Conservation (phyloP, 495 filamentous ascomycete species). For the Hamigera avellanea region DNA sequence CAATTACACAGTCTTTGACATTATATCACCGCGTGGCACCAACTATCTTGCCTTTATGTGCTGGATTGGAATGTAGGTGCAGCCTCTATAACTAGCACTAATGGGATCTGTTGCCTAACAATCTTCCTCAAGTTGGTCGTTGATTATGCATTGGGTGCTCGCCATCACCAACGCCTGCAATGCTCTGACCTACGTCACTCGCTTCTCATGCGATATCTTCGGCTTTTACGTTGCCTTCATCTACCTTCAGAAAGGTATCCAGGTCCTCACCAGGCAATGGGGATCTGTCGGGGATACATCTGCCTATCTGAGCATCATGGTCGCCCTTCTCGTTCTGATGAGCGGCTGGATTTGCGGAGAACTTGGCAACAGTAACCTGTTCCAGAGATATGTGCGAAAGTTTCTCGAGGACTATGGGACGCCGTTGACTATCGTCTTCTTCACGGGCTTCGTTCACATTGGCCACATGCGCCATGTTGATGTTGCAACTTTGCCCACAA, state of each 20-base stretch:
- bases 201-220: constrained; percentile 80
- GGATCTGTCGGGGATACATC: constrained; percentile 43
- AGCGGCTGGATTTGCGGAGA: constrained; percentile 59
- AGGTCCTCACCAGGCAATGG: constrained; percentile 60
- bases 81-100: not conserved
- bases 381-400: constrained; percentile 58
- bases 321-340: constrained; percentile 62
- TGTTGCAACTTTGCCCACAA: constrained; percentile 56
- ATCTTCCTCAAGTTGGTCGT: constrained; percentile 46
- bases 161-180: constrained; percentile 75
- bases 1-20: constrained; percentile 80
- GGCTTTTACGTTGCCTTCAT: constrained; percentile 83
- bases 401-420: constrained; percentile 81
- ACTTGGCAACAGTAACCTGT: constrained; percentile 56
- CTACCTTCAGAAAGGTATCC: constrained; percentile 76
- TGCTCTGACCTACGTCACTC: constrained; percentile 66
- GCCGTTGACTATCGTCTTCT: constrained; percentile 73
- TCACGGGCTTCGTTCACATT: constrained; percentile 78
- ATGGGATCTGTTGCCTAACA: constrained; percentile 3
- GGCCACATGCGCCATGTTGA: constrained; percentile 61
- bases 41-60: constrained; percentile 77
- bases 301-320: constrained; percentile 61
- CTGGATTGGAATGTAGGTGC: constrained; percentile 61
- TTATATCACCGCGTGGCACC: constrained; percentile 54
- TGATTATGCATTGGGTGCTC: constrained; percentile 69